phyloP scores from a whole-genome alignment of 768 basidiomycete genomes.

The Leccinum arenicola region DNA sequence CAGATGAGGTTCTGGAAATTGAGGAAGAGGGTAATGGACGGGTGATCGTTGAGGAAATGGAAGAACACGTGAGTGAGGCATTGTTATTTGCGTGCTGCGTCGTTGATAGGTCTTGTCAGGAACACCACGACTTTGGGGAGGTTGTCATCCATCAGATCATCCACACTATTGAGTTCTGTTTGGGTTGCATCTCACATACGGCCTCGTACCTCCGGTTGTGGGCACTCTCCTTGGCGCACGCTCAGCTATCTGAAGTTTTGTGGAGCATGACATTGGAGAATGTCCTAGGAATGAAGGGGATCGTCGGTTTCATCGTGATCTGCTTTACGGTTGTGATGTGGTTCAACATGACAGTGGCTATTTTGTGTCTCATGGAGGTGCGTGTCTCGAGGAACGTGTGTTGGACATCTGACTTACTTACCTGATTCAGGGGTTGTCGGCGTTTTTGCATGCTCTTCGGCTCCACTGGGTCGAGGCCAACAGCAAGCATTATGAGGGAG shows the following conservation, averaged over 20 bases:
- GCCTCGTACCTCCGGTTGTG: constrained; percentile 91
- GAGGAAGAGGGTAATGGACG: constrained; percentile 82
- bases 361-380: constrained; percentile 96
- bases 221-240: constrained; percentile 97
- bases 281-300: constrained; percentile 57
- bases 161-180: constrained; percentile 98
- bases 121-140: constrained; percentile 92
- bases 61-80: constrained; percentile 62
- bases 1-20: constrained; percentile 65
- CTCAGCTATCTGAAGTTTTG: constrained; percentile 92
- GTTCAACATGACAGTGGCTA: constrained; percentile 71
- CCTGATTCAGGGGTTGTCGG: constrained; percentile 74
- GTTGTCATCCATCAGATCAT: constrained; percentile 96
- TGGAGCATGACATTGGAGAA: constrained; percentile 82
- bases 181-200: constrained; percentile 98
- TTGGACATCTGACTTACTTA: constrained; percentile 10
- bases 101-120: constrained; percentile 36
- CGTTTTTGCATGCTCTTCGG: constrained; percentile 93
- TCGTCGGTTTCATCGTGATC: constrained; percentile 58
- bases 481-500: constrained; percentile 92
- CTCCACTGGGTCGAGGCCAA: constrained; percentile 99
- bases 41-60: constrained; percentile 68
- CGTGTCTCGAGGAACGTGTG: constrained; percentile 29
- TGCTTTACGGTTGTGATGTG: constrained; percentile 61
- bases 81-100: constrained; percentile 8